Evolutionary conservation across 371 early-diverging fungal species (phyloP).

Genomic region (Rhizopus microsporus): DNA sequence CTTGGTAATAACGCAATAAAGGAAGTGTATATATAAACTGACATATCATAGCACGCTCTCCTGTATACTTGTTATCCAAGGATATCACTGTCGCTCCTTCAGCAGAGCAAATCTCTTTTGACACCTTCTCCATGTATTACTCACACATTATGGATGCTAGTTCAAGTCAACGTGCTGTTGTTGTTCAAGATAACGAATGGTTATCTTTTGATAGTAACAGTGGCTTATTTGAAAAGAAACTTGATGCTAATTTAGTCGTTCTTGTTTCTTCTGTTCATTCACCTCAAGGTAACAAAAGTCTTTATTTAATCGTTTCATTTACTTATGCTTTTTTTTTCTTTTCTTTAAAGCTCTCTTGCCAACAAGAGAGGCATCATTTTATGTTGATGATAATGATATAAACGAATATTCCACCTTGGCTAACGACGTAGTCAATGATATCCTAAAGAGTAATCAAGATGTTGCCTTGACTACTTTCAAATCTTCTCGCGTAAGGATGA

Average conservation of each 20-base stretch:
- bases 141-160: constrained; percentile 30
- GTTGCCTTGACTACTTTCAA: constrained; percentile 12
- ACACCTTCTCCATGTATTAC: constrained; percentile 27
- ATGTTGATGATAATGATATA: constrained; percentile 36
- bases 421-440: constrained; percentile 23
- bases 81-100: constrained; percentile 1
- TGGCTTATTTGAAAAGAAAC: constrained; percentile 22
- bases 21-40: not conserved
- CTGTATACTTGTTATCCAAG: constrained; percentile 24
- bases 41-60: constrained; percentile 23
- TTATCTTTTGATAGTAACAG: constrained; percentile 6
- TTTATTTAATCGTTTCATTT: not conserved
- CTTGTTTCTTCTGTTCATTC: constrained; percentile 21
- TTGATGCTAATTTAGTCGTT: constrained; percentile 24
- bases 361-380: constrained; percentile 32
- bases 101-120: constrained; percentile 16
- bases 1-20: constrained; percentile 14
- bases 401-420: constrained; percentile 31
- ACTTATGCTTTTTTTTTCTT: not conserved
- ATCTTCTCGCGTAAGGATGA: not conserved
- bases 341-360: constrained; percentile 18
- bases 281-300: constrained; percentile 19
- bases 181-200: constrained; percentile 14
- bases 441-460: constrained; percentile 14
- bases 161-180: constrained; percentile 15